Evolutionary conservation across 495 filamentous ascomycete species (phyloP), one percentile per base, ranked within the genome.

Genomic region (Aspergillus sclerotioniger): DNA sequence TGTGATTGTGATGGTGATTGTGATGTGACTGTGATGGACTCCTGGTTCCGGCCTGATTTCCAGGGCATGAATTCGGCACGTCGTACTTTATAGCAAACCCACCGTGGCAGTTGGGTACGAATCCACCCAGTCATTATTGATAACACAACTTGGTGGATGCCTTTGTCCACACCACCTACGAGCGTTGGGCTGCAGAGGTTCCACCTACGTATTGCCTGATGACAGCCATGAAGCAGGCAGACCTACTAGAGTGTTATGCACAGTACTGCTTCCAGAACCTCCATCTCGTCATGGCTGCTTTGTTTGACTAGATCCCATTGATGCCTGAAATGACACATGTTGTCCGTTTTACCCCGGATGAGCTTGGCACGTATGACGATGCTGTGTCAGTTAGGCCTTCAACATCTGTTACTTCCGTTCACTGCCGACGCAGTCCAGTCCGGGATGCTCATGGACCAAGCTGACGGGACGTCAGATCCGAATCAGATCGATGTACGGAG

Each of bases 121-220:
- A 31, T 25, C 20, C 28, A 21, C 28, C n/a, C n/a, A n/a, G n/a
- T n/a, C 15, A 47, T 41, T 51, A 16, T 47, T n/a, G 43, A 37
- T 17, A 46, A 35, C 12, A 16, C 44, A 21, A 51, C 17, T 19
- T 3, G 48, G 20, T 53, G 49, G 37, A 46, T 52, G 41, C 39
- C 56, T 52, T 58, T 35, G 17, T 51, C 53, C 53, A 55, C 53
- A 25, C 47, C 53, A n/a, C 47, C 47, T 49, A 25, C 44, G 54
- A n/a, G 25, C 33, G 21, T 57, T 51, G 55, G 55, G 55, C 55
- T 51, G 46, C 55, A 49, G 48, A 49, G 37, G 55, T 41, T 28
- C n/a, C 55, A 50, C 37, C 33, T 39, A 21, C 21, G 46, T 7
- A 28, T 51, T 44, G 55, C 54, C 54, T 57, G 20, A 51, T 33